Evolutionary conservation across 352 stramenopile species (phyloP), one percentile per base, ranked within the genome.

Genomic region (Phytopythium chamaehyphon): DNA sequence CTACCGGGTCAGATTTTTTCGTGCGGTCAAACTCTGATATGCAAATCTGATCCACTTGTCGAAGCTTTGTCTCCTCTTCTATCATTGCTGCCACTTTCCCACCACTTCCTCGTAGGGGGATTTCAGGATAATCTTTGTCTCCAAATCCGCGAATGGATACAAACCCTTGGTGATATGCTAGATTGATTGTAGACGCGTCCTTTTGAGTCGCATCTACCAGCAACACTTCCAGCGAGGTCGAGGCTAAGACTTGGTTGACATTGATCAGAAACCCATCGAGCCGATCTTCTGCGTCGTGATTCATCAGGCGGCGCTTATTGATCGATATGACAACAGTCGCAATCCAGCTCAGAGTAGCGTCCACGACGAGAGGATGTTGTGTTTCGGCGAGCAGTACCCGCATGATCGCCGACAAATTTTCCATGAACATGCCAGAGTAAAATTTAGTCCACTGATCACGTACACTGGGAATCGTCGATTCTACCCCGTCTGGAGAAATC

Each of bases 261-360:
- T 84, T 84, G 47, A 80, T 65, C 26, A 84, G 54, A 21, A 81
- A 65, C 5, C 73, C 73, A 50, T 84, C 69, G 39, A 76, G 60
- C 18, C 62, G 55, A 53, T 76, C 58, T 40, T 71, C 65, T 22
- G 55, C 61, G 26, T 77, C 64, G 16, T 66, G 70, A 24, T 66
- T 76, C 50, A 76, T 60, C 19, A 67, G 72, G 2, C 69, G 60
- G 39, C 66, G 69, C 16, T 71, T 66, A 52, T 76, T 69, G 21
- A 66, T 68, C n/a, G 69, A 71, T 40, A 75, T 69, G 23, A 61
- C 64, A 15, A 68, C 71, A 48, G 70, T 56, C 11, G 26, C 38
- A n/a, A 51, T 23, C 44, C 44, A 51, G 28, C 26, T 51, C 31
- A 77, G 44, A 39, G 47, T 69, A 19, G 72, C 64, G 11, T 76